Conservation (phyloP, 805 yeast species). For the Ogataea nitratoaversa region DNA sequence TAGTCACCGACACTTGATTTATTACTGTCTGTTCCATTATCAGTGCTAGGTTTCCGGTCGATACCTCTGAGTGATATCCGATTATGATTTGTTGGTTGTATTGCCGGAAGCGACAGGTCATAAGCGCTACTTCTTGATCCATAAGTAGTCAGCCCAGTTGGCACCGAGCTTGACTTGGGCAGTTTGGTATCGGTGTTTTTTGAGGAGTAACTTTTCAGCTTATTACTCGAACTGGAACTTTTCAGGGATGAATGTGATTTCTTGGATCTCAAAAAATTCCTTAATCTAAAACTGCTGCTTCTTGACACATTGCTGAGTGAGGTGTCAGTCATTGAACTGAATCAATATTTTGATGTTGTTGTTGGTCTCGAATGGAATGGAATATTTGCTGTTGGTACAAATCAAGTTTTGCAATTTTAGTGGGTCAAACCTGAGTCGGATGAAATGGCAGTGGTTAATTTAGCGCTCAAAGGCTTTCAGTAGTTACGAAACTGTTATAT, state of each 20-base stretch:
- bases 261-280: conserved; percentile 10
- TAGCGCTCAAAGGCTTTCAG: too few relatives aligned
- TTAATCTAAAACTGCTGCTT: conserved; percentile 9
- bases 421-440: too few relatives aligned
- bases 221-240: conserved; percentile 4
- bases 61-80: too few relatives aligned
- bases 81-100: background rate
- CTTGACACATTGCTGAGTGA: conserved; percentile 5
- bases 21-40: conserved; percentile 1
- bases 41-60: too few relatives aligned
- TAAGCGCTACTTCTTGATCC: background rate
- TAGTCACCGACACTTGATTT: conserved; percentile 1
- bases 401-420: too few relatives aligned
- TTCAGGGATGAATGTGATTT: conserved; percentile 8
- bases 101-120: background rate
- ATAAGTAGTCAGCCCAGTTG: too few relatives aligned
- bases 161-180: conserved; percentile 1
- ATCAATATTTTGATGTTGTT: too few relatives aligned
- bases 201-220: background rate
- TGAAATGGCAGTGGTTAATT: too few relatives aligned
- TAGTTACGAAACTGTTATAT: too few relatives aligned
- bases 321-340: background rate
- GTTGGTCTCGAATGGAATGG: too few relatives aligned
- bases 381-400: too few relatives aligned
- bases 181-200: background rate